Base-by-base conservation (phyloP, 768 basidiomycete genomes). In the Inosperma sp. region DNA sequence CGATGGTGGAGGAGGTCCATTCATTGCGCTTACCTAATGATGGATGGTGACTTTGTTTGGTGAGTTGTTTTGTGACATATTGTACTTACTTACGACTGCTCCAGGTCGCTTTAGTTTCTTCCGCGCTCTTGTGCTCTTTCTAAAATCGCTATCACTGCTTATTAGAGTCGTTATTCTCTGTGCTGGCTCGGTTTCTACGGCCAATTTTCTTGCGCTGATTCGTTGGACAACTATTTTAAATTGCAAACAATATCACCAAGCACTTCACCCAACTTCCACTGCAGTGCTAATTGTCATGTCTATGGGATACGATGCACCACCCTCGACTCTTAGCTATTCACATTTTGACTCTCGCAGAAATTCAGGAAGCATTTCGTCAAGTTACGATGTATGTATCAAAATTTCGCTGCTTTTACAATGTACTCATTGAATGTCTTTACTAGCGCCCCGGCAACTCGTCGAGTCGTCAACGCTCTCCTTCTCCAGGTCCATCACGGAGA, bases 371-470 rank as follows among this genome's bases (percentile, higher is more conserved):
- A 56, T 62, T 23, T 48, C 63, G 36, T 53, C 65, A 42, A 59
- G 60, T 26, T 75, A 71, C 56, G 71, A 77, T 58, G 76, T 78
- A 51, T 62, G 76, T 66, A n/a, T n/a, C n/a, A n/a, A n/a, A n/a
- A n/a, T n/a, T 50, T 49, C 19, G 22, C 37, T 45, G 35, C 16
- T 34, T 50, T 34, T 30, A 42, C 17, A 37, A 14, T 45, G 26
- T 50, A 49, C 10, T 41, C 8, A 34, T 27, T 21, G 21, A 36
- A 49, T 48, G 43, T 55, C 30, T 43, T 65, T 45, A 60, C 37
- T 54, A 78, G 74, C 60, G 72, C 42, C 62, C 64, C n/a, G 36
- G 63, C 47, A 61, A 59, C 56, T 55, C 61, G 46, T 58, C 63
- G 59, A 53, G 65, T 55, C 75, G 72, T 56, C 75, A 75, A 48